Evolutionary conservation across 2,329 filamentous ascomycete species (phyloP).

Genomic region (Helicocarpus griseus): DNA sequence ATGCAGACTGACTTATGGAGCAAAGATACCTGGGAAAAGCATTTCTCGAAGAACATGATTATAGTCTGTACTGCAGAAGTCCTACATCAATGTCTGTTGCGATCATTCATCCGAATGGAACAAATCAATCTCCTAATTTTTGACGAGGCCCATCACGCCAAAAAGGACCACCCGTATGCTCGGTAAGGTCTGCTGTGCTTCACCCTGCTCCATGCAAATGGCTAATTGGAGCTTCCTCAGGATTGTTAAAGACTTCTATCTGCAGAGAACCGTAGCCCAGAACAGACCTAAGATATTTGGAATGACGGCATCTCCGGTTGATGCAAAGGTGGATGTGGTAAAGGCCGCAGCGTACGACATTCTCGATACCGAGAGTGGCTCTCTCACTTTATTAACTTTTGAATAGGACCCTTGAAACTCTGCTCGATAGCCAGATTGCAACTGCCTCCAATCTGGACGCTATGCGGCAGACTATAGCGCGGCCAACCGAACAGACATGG

Average conservation of each 20-base stretch:
- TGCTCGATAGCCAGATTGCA: slow-evolving; percentile 74
- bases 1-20: slow-evolving; percentile 55
- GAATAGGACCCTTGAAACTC: slow-evolving; percentile 55
- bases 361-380: background rate
- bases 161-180: slow-evolving; percentile 86
- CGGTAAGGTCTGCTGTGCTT: slow-evolving; percentile 31
- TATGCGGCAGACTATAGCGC: slow-evolving; percentile 49
- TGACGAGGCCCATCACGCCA: slow-evolving; percentile 92
- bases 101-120: slow-evolving; percentile 68
- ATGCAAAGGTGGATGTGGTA: slow-evolving; percentile 64
- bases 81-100: slow-evolving; percentile 65
- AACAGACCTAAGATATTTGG: slow-evolving; percentile 72
- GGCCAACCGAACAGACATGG: slow-evolving; percentile 50
- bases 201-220: background rate
- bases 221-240: slow-evolving; percentile 23
- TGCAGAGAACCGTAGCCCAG: slow-evolving; percentile 35
- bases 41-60: slow-evolving; percentile 60
- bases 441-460: slow-evolving; percentile 57
- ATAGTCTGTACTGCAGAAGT: slow-evolving; percentile 91
- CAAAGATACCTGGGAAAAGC: slow-evolving; percentile 48
- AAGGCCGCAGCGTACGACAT: slow-evolving; percentile 48
- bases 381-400: slow-evolving; percentile 5
- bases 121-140: slow-evolving; percentile 87
- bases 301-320: slow-evolving; percentile 94
- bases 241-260: slow-evolving; percentile 83